Evolutionary conservation across 768 basidiomycete species (phyloP).

Genomic region (Phanerochaete sordida): DNA sequence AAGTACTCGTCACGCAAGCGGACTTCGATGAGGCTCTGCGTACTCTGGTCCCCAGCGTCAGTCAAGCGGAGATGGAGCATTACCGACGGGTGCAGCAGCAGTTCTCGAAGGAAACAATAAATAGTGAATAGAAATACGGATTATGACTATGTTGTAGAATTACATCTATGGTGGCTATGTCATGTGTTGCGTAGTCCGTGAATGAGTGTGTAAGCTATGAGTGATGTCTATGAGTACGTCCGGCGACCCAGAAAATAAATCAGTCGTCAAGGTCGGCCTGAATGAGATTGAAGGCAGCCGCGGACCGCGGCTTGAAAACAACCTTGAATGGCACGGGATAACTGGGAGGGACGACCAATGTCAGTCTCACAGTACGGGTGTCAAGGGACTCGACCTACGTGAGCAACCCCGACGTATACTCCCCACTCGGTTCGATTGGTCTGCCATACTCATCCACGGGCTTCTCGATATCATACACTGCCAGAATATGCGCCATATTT

Average conservation of each 20-base stretch:
- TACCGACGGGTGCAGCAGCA: conserved; percentile 70
- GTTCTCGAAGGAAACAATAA: conserved; percentile 48
- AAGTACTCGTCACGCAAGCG: conserved; percentile 65
- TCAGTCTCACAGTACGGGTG: neutral
- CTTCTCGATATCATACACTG: conserved; percentile 18
- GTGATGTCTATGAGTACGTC: too few relatives aligned
- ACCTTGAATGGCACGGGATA: conserved; percentile 19
- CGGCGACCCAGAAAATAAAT: too few relatives aligned
- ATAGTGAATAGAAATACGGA: conserved; percentile 5
- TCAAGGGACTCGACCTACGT: conserved; percentile 15
- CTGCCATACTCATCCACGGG: neutral
- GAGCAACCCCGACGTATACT: neutral
- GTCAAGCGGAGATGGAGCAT: conserved; percentile 79
- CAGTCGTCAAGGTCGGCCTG: neutral
- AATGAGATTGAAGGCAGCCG: conserved; percentile 29
- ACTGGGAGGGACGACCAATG: conserved; percentile 1
- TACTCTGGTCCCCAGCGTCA: conserved; percentile 78
- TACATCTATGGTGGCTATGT: too few relatives aligned
- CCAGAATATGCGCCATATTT: conserved; percentile 18
- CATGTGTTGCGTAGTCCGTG: too few relatives aligned
- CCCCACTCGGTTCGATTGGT: neutral
- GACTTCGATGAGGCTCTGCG: conserved; percentile 78
- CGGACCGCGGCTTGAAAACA: conserved; percentile 20
- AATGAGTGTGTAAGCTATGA: too few relatives aligned
- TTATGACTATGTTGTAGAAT: too few relatives aligned